A percentile compares a stretch with the other conserved stretches of the same genome.
Evolutionary conservation across 805 yeast genomes (phyloP).

Genomic region (Isabelozyma gotoi): DNA sequence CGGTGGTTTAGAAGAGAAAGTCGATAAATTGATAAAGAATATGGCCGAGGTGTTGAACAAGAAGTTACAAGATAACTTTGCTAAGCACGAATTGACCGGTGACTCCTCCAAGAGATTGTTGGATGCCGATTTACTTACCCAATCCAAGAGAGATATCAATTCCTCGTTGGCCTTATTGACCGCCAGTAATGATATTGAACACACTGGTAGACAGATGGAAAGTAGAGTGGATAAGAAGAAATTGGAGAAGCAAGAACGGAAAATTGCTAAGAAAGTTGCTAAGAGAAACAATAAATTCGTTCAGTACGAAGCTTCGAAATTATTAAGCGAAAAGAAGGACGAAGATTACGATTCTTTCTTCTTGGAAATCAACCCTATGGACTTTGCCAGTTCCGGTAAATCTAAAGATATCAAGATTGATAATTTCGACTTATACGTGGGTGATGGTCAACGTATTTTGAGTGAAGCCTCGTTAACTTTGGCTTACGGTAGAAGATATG

Average conservation of each 20-base stretch:
- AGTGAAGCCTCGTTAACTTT: slow-evolving; percentile 84
- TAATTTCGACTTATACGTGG: slow-evolving; percentile 89
- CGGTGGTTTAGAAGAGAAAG: slow-evolving; percentile 68
- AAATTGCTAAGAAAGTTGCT: slow-evolving; percentile 96
- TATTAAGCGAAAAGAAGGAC: slow-evolving; percentile 60
- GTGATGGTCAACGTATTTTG: slow-evolving; percentile 90
- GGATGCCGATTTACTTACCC: slow-evolving; percentile 65
- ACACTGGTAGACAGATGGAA: slow-evolving; percentile 88
- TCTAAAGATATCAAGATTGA: slow-evolving; percentile 96
- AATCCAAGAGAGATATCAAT: slow-evolving; percentile 66
- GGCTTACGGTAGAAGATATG: slow-evolving; percentile 91
- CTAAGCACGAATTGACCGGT: slow-evolving; percentile 75
- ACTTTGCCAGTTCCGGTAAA: slow-evolving; percentile 80
- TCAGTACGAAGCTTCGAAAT: slow-evolving; percentile 89
- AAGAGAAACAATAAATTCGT: slow-evolving; percentile 83
- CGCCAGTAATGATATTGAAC: slow-evolving; percentile 83
- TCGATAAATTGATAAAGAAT: slow-evolving; percentile 46
- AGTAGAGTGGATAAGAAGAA: slow-evolving; percentile 95
- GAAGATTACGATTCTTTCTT: slow-evolving; percentile 93
- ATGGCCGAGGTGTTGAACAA: slow-evolving; percentile 49
- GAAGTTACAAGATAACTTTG: slow-evolving; percentile 64
- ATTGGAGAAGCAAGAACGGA: slow-evolving; percentile 94
- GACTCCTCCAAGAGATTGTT: slow-evolving; percentile 85
- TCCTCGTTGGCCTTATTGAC: slow-evolving; percentile 75
- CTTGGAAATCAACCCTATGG: slow-evolving; percentile 92